phyloP scores from a whole-genome alignment of 495 filamentous ascomycete genomes.

The Chaetomium tenue region DNA sequence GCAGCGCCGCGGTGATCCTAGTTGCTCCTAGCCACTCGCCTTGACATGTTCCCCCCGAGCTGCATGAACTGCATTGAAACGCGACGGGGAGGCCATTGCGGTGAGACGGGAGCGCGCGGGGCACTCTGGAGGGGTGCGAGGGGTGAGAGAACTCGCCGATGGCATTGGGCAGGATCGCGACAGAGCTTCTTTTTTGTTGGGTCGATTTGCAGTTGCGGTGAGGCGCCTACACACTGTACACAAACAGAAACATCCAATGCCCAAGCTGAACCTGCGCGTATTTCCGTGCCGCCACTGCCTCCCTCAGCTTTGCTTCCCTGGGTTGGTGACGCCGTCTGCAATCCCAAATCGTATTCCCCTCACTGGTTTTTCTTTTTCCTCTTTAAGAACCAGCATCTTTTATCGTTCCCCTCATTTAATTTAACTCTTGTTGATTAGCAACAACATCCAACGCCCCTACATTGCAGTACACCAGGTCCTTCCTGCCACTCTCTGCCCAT shows the following conservation, averaged over 20 bases:
- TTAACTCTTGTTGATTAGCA: too few relatives aligned
- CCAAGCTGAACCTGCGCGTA: neutral
- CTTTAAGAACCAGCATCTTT: neutral
- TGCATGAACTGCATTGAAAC: neutral
- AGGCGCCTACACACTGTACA: neutral
- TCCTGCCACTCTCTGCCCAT: constrained; percentile 14
- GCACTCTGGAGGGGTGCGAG: neutral
- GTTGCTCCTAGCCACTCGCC: constrained; percentile 11
- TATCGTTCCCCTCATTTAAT: neutral
- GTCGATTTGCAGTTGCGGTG: constrained; percentile 14
- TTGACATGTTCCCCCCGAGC: neutral
- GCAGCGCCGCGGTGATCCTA: constrained; percentile 8
- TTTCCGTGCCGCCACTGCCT: constrained; percentile 13
- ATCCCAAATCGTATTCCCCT: too few relatives aligned
- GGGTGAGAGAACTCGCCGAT: neutral
- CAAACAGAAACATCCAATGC: neutral
- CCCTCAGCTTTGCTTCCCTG: neutral
- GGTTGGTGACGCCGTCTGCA: constrained; percentile 2
- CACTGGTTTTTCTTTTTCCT: neutral
- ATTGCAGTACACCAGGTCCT: neutral
- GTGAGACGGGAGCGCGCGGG: neutral
- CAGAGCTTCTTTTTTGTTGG: constrained; percentile 3
- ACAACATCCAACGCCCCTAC: neutral
- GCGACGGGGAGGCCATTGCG: neutral
- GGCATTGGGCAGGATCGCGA: constrained; percentile 18